phyloP scores from a whole-genome alignment of 345 rosid species.

The Raphanus sativus region DNA sequence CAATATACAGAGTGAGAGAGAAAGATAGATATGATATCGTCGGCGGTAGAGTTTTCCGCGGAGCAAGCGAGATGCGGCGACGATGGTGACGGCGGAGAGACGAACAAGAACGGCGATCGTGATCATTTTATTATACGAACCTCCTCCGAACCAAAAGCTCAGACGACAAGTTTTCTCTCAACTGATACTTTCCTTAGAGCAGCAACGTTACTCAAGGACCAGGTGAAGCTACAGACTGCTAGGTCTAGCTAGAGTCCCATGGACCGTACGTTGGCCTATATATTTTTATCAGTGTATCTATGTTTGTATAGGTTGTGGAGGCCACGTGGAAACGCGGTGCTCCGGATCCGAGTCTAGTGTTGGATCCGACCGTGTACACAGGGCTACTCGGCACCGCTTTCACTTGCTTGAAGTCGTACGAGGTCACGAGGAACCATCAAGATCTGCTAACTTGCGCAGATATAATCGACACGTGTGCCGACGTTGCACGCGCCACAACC shows the following conservation, averaged over 20 bases:
- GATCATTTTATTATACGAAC: conserved; percentile 37
- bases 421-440: conserved; percentile 52
- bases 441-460: conserved; percentile 62
- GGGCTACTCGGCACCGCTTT: conserved; percentile 84
- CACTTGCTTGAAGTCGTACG: conserved; percentile 74
- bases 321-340: conserved; percentile 53
- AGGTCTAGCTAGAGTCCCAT: background rate
- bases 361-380: conserved; percentile 68
- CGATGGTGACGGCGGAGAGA: conserved; percentile 34
- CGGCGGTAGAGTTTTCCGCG: conserved; percentile 43
- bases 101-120: conserved; percentile 25
- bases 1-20: background rate
- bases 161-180: conserved; percentile 37
- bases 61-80: conserved; percentile 35
- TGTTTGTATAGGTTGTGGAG: conserved; percentile 54
- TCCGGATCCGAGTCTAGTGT: conserved; percentile 20
- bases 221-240: conserved; percentile 39
- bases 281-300: background rate
- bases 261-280: background rate
- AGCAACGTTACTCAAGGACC: conserved; percentile 70
- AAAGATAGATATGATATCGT: conserved; percentile 35
- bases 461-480: conserved; percentile 64
- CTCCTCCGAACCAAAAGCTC: conserved; percentile 42
- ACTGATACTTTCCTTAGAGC: conserved; percentile 54
- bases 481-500: conserved; percentile 46